Conservation (phyloP, 2,329 filamentous ascomycete genomes). For the Sporothrix protearum region DNA sequence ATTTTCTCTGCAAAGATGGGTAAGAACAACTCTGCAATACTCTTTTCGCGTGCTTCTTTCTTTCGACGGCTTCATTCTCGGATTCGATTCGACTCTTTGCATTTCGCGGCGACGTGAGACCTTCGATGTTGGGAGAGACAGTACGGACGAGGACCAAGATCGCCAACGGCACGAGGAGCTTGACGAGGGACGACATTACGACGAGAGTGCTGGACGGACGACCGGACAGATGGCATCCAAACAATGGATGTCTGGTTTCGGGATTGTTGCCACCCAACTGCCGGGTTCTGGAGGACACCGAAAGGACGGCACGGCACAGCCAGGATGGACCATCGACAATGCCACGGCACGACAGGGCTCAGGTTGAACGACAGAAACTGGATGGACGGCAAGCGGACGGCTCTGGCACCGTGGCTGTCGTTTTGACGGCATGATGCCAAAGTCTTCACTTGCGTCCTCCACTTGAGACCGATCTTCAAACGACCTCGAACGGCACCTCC, state of each 20-base stretch:
- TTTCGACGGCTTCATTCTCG: slow-evolving; percentile 16
- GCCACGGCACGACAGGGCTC: background rate
- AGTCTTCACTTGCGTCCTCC: background rate
- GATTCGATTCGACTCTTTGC: slow-evolving; percentile 1
- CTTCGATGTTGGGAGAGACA: background rate
- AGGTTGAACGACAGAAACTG: background rate
- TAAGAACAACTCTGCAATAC: slow-evolving; percentile 41
- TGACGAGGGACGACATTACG: too few species aligned
- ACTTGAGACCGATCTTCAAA: background rate
- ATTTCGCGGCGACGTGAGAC: background rate
- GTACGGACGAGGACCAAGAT: background rate
- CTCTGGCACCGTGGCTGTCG: background rate
- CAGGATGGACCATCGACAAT: background rate
- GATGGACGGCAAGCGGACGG: too few species aligned
- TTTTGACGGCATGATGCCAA: background rate
- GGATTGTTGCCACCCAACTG: background rate
- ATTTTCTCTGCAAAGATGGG: slow-evolving; percentile 49
- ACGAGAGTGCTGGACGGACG: background rate
- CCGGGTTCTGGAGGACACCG: background rate
- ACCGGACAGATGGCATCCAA: background rate
- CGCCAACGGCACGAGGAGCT: background rate
- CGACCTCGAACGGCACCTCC: background rate
- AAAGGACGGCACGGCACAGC: background rate
- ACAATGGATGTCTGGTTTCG: too few species aligned
- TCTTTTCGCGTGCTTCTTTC: slow-evolving; percentile 34